Percentiles rank a stretch among this genome's conserved stretches.
Conservation (phyloP, 2,329 filamentous ascomycete species). For the Plectosphaerella cucumerina region DNA sequence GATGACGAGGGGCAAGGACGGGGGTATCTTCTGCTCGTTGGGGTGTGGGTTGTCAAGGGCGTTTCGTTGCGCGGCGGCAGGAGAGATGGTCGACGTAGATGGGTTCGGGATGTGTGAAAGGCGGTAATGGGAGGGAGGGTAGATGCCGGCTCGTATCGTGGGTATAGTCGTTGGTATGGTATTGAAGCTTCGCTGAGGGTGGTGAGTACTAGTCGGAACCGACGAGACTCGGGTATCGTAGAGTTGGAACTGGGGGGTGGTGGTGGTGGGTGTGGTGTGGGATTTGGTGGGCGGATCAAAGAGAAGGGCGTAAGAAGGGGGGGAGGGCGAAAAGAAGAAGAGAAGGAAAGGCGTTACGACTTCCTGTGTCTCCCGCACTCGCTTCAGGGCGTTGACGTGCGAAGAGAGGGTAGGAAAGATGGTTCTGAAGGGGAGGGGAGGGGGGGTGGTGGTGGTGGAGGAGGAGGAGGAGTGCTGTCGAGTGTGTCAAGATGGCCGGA, state of each 20-base stretch:
- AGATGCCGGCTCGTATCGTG: not conserved
- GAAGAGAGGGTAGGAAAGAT: conserved; percentile 10
- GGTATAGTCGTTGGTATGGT: no score
- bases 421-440: conserved; percentile 4
- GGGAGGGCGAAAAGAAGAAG: conserved; percentile 19
- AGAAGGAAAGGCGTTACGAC: conserved; percentile 19
- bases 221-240: no score
- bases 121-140: not conserved
- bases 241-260: conserved; percentile 6
- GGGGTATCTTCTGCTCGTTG: conserved; percentile 1
- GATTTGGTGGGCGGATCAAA: conserved; percentile 6
- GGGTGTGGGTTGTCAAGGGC: not conserved
- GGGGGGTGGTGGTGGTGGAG: conserved; percentile 3
- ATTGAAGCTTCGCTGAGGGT: no score
- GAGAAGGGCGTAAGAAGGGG: conserved; percentile 5
- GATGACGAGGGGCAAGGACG: not conserved
- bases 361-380: conserved; percentile 14
- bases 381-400: conserved; percentile 4
- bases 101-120: conserved; percentile 1
- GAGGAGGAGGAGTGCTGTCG: not conserved
- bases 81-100: no score
- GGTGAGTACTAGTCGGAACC: no score
- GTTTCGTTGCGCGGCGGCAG: not conserved
- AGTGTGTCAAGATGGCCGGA: not conserved
- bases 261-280: conserved; percentile 1